Evolutionary conservation across 2,329 filamentous ascomycete genomes (phyloP), one percentile per base, ranked within the genome.

Genomic region (Chrysosporium queenslandicum): DNA sequence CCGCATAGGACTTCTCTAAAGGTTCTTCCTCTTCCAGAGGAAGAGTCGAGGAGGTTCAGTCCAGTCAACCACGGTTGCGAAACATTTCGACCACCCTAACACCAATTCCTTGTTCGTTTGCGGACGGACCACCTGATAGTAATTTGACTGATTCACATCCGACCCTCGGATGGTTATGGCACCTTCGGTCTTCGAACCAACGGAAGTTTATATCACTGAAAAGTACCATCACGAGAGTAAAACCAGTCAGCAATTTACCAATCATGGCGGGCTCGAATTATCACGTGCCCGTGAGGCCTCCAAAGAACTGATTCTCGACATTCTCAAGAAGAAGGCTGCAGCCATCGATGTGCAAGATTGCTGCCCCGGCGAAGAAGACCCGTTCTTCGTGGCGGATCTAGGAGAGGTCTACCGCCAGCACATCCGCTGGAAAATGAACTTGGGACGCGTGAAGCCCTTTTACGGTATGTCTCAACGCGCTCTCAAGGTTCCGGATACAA

Each of bases 11-110:
- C 86, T 83, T 81, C 81, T 84, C 84, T 82, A 81, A 80, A 83
- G 86, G 86, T 90, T 94, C 91, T 97, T 97, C 91, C 90, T 95
- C 91, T 92, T 77, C 77, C 77, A 74, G 91, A 90, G 92, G 92
- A 91, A 94, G 92, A 92, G 88, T 95, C 89, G 86, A 88, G 86
- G 85, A 91, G 88, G 85, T 87, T 87, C 88, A 86, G 88, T 85
- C 87, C 86, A 82, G 83, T 84, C 80, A 84, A 78, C 79, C 79
- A 86, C 80, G 87, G 85, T 83, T 85, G 87, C 80, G 86, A 87
- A 78, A 86, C 85, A 75, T 94, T 90, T 77, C 85, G 87, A 81
- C 92, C 92, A 74, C 92, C 92, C 71, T 97, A 97, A 89, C 76
- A 84, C 66, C 63, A 64, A 64, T 34, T 62, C 64, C 59, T 16